Base-by-base conservation (phyloP, 106 monocot genomes). In the Acorus calamus region DNA sequence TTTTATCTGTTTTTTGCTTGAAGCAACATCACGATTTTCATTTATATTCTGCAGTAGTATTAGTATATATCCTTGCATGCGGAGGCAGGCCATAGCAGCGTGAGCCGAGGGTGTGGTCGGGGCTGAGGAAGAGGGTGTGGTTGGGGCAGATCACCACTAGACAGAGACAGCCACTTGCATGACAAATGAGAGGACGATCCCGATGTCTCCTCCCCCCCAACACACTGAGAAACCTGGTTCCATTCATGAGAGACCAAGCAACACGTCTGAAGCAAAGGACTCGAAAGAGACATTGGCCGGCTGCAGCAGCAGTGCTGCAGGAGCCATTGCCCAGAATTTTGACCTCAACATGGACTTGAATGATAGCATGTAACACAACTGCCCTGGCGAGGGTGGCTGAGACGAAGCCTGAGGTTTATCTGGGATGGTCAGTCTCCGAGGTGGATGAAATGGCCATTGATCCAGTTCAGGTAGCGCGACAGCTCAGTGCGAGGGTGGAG, bases 261-360 rank as follows among this genome's bases (percentile, higher is more conserved):
- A 41, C 6, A 70, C 70, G 52, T 41, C 63, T 3, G 76, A 66
- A 46, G 52, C 41, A 2, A 4, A 14, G 4, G 64, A 60, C 5
- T 8, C 13, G 5, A 67, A 53, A 51, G 78, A 71, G 42, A 44
- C 44, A 2, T n/a, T n/a, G 11, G 65, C 49, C 14, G 50, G 50
- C 50, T 44, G 44, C 53, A 60, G 58, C 41, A 56, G 8, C 48
- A 58, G 28, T 28, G 28, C 13, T 2, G 28, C 28, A 28, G 8
- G 58, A 8, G 28, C 60, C 9, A 7, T 12, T 2, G 53, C 73
- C 11, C 55, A 69, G 8, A 79, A 83, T 74, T 74, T 87, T 52
- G 86, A 87, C 74, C 65, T 87, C 47, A 87, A 87, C 52, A 47
- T 83, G 8, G 68, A 75, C 48, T 69, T 77, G 47, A 56, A 76